Evolutionary conservation across 1,139 yeast species (phyloP).

Genomic region (Meyerozyma athensensis): DNA sequence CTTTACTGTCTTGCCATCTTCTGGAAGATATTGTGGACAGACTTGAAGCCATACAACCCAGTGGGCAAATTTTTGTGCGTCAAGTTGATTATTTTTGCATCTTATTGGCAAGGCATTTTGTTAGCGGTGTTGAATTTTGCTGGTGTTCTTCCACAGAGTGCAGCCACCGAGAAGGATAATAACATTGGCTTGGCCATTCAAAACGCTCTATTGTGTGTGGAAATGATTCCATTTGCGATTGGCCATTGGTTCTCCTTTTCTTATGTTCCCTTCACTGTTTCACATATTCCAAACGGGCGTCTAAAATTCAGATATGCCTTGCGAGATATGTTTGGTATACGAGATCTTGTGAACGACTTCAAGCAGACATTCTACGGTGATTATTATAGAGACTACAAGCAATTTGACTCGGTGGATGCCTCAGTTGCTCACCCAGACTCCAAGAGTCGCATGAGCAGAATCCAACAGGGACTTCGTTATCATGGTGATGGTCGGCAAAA

Average conservation of each 20-base stretch:
- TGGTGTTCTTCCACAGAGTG: conserved; percentile 39
- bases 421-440: conserved; percentile 65
- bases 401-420: conserved; percentile 78
- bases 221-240: conserved; percentile 78
- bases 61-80: conserved; percentile 92
- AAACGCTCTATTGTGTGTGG: conserved; percentile 77
- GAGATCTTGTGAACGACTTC: conserved; percentile 76
- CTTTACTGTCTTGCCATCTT: conserved; percentile 82
- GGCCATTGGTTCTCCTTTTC: conserved; percentile 88
- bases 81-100: conserved; percentile 87
- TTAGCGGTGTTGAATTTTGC: conserved; percentile 57
- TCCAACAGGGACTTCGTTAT: conserved; percentile 81
- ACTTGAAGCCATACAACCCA: conserved; percentile 76
- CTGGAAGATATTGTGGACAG: conserved; percentile 82
- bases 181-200: conserved; percentile 60
- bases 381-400: conserved; percentile 67
- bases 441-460: conserved; percentile 61
- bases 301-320: conserved; percentile 57
- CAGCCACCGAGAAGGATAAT: conserved; percentile 14
- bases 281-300: conserved; percentile 63
- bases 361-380: conserved; percentile 63
- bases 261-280: conserved; percentile 63
- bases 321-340: conserved; percentile 70
- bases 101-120: conserved; percentile 91
- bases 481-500: conserved; percentile 72